Base-by-base conservation (phyloP, 1,139 yeast genomes). In the Suhomyces coccinellae region DNA sequence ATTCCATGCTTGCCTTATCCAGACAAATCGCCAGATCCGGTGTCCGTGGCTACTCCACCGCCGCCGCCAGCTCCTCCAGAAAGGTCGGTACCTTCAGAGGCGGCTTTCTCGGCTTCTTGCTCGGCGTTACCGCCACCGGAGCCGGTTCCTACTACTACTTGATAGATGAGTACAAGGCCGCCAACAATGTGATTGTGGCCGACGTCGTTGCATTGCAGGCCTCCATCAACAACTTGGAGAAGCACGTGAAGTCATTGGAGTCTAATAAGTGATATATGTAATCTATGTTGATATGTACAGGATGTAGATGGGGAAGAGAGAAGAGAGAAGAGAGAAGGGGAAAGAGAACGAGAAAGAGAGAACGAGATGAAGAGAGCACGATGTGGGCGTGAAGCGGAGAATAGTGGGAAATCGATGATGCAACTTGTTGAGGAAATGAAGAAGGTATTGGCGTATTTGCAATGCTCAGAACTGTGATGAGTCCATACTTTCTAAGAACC, bases 51-150 rank as follows among this genome's bases (percentile, higher is more conserved):
- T 71, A 69, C 54, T 61, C 77, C 40, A 62, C 72, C 10, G 55
- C 57, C n/a, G 52, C 56, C 2, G 46, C 66, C 10, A 61, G 57
- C n/a, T 52, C 45, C 9, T 73, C 54, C 32, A 73, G 67, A 52
- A 73, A 66, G 53, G 72, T 79, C 13, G 85, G 86, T 10, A 80
- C 83, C 30, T 71, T 85, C 56, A 80, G 83, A 61, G 90, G 88
- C 12, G 86, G 86, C 3, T 66, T 84, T 43, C 66, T 84, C 45
- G 96, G 96, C 2, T 88, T 88, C 65, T 74, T 88, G 49, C 72
- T 84, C 33, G 96, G 96, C 38, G 86, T 85, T 36, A 74, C 88
- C 20, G 65, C 75, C 51, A 85, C 96, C 22, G 93, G 95, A 2
- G 79, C 78, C 45, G 87, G 80, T 9, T 83, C 93, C 11, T 88